Percentiles rank a stretch among this genome's conserved stretches.
These are phyloP conservation scores for Spencermartinsiella europaea DNA, from an alignment of 805 yeast genomes.

Conservation along the genomic window DNA sequence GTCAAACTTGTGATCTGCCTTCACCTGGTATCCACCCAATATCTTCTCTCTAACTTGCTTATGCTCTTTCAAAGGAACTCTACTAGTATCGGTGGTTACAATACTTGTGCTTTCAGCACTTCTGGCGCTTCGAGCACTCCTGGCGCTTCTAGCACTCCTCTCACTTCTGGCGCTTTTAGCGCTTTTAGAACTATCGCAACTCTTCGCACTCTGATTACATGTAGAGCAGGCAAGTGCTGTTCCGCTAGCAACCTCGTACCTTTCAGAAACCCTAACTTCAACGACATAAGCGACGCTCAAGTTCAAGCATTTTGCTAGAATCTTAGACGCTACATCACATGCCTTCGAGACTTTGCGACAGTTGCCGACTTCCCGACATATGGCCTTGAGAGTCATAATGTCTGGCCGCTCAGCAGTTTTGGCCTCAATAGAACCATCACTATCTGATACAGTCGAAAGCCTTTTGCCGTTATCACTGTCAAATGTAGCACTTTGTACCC, in stretches of 20 bases:
- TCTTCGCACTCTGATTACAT: neutral
- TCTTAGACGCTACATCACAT: conserved; percentile 24
- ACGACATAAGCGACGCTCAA: conserved; percentile 25
- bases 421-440: too few relatives aligned
- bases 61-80: conserved; percentile 1
- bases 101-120: too few relatives aligned
- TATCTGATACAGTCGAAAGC: too few relatives aligned
- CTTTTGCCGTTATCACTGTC: too few relatives aligned
- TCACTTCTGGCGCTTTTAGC: too few relatives aligned
- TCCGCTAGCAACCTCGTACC: neutral
- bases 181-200: neutral
- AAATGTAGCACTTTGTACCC: neutral
- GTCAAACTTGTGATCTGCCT: conserved; percentile 16
- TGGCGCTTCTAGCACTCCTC: too few relatives aligned
- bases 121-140: too few relatives aligned
- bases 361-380: conserved; percentile 11
- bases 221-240: neutral
- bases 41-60: conserved; percentile 13
- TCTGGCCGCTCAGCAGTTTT: too few relatives aligned
- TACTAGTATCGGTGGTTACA: neutral
- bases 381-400: too few relatives aligned
- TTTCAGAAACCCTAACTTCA: conserved; percentile 19
- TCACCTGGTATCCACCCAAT: conserved; percentile 17
- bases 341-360: conserved; percentile 23
- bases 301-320: conserved; percentile 23